These are phyloP conservation scores for Copromyces sp. DNA, from an alignment of 495 filamentous ascomycete species.

Conservation along the genomic window DNA sequence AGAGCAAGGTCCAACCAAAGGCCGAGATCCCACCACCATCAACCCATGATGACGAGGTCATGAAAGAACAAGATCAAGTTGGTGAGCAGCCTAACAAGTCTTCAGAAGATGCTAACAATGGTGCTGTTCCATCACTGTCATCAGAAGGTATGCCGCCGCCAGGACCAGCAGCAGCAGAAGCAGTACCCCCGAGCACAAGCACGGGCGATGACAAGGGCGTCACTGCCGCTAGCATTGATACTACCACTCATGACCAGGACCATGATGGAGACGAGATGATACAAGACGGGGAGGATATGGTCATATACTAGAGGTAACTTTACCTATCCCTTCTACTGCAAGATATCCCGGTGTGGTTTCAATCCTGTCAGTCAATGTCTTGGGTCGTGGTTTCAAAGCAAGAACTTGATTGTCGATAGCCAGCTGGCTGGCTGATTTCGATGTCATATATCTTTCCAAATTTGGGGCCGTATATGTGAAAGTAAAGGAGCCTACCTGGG, in stretches of 20 bases:
- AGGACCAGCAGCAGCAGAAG: constrained; percentile 12
- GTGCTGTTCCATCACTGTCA: constrained; percentile 3
- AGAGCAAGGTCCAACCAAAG: neutral
- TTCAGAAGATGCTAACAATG: constrained; percentile 35
- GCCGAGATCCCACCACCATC: neutral
- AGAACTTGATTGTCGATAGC: neutral
- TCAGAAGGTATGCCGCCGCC: constrained; percentile 9
- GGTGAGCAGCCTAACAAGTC: constrained; percentile 34
- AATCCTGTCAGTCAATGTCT: neutral
- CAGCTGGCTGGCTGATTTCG: neutral
- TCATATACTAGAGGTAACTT: constrained; percentile 55
- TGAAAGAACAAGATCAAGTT: constrained; percentile 9
- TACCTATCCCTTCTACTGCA: constrained; percentile 10
- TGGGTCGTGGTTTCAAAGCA: neutral
- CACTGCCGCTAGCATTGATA: neutral
- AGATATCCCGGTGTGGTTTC: neutral
- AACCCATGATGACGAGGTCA: neutral
- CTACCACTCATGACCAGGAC: constrained; percentile 33
- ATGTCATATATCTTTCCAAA: no score
- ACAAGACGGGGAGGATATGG: constrained; percentile 73
- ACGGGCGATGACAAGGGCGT: neutral
- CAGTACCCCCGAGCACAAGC: neutral
- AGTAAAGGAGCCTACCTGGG: neutral
- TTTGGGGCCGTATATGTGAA: neutral
- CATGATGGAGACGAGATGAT: constrained; percentile 63